These are phyloP conservation scores for Globisporangium emineosum DNA, from an alignment of 352 stramenopile genomes.

Conservation along the genomic window DNA sequence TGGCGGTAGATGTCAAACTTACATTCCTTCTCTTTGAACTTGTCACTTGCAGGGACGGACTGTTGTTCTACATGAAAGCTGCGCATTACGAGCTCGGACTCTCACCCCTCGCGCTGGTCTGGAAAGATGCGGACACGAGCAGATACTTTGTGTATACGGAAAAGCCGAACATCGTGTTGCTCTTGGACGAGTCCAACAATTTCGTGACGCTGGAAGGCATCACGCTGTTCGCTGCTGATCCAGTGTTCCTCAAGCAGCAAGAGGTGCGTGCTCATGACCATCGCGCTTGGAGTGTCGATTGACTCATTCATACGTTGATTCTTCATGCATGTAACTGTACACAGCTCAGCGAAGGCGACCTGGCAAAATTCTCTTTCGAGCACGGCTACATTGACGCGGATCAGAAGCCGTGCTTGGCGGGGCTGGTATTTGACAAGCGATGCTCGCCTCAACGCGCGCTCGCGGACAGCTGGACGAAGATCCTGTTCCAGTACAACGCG, in stretches of 20 bases:
- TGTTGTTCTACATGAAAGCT: conserved; percentile 90
- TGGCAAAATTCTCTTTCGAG: conserved; percentile 79
- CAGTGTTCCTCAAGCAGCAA: conserved; percentile 49
- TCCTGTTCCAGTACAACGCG: conserved; percentile 80
- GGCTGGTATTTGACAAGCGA: conserved; percentile 63
- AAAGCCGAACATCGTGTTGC: conserved; percentile 74
- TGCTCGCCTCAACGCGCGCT: conserved; percentile 82
- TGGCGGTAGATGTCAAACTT: background rate
- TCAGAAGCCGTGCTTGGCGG: conserved; percentile 42
- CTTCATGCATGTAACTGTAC: background rate
- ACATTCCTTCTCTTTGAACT: too few relatives aligned
- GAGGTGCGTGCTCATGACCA: conserved; percentile 39
- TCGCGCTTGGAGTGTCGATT: background rate
- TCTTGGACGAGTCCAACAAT: conserved; percentile 37
- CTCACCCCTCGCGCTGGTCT: conserved; percentile 84
- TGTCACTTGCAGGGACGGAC: conserved; percentile 59
- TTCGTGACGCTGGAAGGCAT: conserved; percentile 80
- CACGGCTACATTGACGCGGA: conserved; percentile 47
- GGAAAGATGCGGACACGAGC: conserved; percentile 87
- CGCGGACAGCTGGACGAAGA: conserved; percentile 88
- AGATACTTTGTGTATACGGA: conserved; percentile 73
- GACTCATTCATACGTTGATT: background rate
- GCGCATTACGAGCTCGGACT: conserved; percentile 88
- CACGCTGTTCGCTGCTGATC: conserved; percentile 41
- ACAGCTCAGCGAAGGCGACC: conserved; percentile 69